These are phyloP conservation scores for Psilocybe sp. DNA, from an alignment of 768 basidiomycete species.

Conservation along the genomic window DNA sequence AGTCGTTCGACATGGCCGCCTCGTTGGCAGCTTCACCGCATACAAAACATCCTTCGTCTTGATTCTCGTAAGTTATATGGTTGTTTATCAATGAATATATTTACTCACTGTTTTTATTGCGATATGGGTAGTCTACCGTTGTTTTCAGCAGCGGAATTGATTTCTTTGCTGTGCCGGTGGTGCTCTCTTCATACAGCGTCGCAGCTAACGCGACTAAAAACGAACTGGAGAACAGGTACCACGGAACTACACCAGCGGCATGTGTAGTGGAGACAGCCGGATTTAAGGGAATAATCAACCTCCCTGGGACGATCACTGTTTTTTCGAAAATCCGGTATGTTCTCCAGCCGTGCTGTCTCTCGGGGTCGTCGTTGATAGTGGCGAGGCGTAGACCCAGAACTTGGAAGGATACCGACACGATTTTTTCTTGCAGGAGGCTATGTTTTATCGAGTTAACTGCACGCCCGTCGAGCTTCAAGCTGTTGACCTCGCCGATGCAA, in stretches of 20 bases:
- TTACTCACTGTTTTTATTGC: slow-evolving; percentile 14
- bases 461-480: slow-evolving; percentile 17
- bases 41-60: slow-evolving; percentile 18
- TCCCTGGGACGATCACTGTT: slow-evolving; percentile 18
- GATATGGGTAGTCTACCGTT: slow-evolving; percentile 16
- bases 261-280: slow-evolving; percentile 14
- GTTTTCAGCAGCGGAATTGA: slow-evolving; percentile 14
- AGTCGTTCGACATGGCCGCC: too few relatives aligned
- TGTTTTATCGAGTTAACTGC: slow-evolving; percentile 11
- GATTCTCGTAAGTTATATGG: neutral
- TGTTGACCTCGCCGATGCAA: slow-evolving; percentile 24
- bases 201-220: slow-evolving; percentile 17
- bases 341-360: slow-evolving; percentile 21
- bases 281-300: slow-evolving; percentile 22
- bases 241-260: slow-evolving; percentile 3
- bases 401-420: slow-evolving; percentile 19
- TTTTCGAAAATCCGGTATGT: slow-evolving; percentile 14
- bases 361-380: slow-evolving; percentile 16
- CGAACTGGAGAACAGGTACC: slow-evolving; percentile 22
- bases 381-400: slow-evolving; percentile 19
- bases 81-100: neutral
- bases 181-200: slow-evolving; percentile 16
- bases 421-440: slow-evolving; percentile 17
- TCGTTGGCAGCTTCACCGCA: slow-evolving; percentile 11
- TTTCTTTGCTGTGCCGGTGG: slow-evolving; percentile 11